Conservation (phyloP, 73 alveolate species). For the Blepharisma stoltei region DNA sequence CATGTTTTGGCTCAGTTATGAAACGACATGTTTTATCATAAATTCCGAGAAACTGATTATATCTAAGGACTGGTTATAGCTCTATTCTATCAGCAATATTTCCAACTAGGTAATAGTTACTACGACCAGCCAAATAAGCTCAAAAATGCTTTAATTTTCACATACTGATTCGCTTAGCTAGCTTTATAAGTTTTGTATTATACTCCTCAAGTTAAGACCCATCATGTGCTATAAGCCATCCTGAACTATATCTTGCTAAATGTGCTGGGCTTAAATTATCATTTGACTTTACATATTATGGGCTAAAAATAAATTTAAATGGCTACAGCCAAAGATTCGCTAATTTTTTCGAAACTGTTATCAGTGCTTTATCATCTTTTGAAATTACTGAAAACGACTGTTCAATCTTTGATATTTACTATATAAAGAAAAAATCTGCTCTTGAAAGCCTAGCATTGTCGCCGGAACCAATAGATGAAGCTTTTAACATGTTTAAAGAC, state of each 20-base stretch:
- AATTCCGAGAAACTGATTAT: neutral
- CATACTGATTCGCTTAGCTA: too few relatives aligned
- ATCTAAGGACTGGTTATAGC: too few relatives aligned
- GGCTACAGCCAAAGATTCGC: neutral
- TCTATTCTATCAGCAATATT: too few relatives aligned
- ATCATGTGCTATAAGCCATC: too few relatives aligned
- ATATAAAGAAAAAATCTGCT: neutral
- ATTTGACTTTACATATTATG: neutral
- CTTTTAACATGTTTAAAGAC: neutral
- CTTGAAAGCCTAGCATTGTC: neutral
- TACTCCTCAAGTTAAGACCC: too few relatives aligned
- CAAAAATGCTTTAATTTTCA: too few relatives aligned
- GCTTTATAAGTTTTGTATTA: too few relatives aligned
- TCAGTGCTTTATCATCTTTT: constrained; percentile 2
- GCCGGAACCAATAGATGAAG: neutral
- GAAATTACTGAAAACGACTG: neutral
- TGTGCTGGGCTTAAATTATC: neutral
- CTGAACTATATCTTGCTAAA: neutral
- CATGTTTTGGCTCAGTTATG: neutral
- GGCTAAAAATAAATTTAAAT: neutral
- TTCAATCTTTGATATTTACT: neutral
- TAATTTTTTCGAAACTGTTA: neutral
- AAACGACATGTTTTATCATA: neutral
- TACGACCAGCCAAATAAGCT: too few relatives aligned
- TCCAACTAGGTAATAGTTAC: too few relatives aligned